Evolutionary conservation across 257 asterid genomes (phyloP), one percentile per base, ranked within the genome.

Genomic region (Leptodermis oblonga): DNA sequence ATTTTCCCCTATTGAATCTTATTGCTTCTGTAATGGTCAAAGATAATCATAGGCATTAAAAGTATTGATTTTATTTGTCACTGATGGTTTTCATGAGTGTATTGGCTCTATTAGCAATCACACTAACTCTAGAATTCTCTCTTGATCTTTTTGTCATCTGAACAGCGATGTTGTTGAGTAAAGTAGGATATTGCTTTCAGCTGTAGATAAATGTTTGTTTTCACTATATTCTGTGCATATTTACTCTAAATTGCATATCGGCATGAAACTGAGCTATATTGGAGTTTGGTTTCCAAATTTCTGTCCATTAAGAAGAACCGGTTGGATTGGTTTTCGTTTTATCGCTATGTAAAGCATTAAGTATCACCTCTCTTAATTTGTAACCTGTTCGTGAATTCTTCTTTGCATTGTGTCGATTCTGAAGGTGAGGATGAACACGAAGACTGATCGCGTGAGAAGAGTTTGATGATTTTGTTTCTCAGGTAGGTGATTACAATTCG

Each of bases 401-500:
- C 66, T 75, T 61, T 59, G 17, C 39, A n/a, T 65, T 56, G 36
- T 68, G 77, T 84, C 88, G 97, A 88, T 86, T 90, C 96, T n/a
- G 94, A 88, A 78, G 92, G 79, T 49, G 96, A 90, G 71, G 89
- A 84, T 72, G 78, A 46, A 26, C 96, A 88, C 18, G 79, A 53
- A 74, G 97, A 90, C 71, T 90, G 85, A 88, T 80, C 33, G 39
- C 4, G 71, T 37, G 25, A 34, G 66, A 45, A 46, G 69, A 22
- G 9, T 65, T 36, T 60, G 60, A 11, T 46, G 34, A 30, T 28
- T 41, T 60, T 60, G 48, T 1, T 25, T 42, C 1, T 60, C 52
- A 15, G 74, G 73, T 74, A 67, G 39, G 77, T 67, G 51, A 9
- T 39, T 45, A 18, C 52, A n/a, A 48, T 62, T 26, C 45, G 11